Evolutionary conservation across 1,284 basidiomycete genomes (phyloP).

Genomic region (Salmacisia buchloeana): DNA sequence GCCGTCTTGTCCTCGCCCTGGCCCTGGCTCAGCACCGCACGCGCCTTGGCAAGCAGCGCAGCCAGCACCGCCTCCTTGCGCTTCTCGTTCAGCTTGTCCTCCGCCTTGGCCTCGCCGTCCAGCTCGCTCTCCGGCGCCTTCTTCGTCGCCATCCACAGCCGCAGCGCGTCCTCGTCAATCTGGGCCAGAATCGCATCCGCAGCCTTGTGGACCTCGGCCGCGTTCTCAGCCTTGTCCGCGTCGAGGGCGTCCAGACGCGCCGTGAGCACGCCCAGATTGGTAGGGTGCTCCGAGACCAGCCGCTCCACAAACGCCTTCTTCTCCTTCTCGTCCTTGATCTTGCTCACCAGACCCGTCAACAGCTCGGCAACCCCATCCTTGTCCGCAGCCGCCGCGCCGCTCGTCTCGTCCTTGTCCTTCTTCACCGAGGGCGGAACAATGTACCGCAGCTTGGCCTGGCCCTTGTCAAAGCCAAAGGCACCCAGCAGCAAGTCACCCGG

Average conservation of each 20-base stretch:
- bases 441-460: conserved; percentile 37
- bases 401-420: conserved; percentile 25
- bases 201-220: conserved; percentile 22
- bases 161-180: conserved; percentile 41
- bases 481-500: conserved; percentile 48
- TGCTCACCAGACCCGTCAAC: conserved; percentile 43
- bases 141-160: conserved; percentile 40
- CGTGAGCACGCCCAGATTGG: conserved; percentile 39
- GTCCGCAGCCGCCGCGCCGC: conserved; percentile 12
- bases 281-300: conserved; percentile 42
- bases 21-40: conserved; percentile 21
- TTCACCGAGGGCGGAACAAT: conserved; percentile 45
- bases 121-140: conserved; percentile 35
- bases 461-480: conserved; percentile 38
- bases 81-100: conserved; percentile 38
- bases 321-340: conserved; percentile 44
- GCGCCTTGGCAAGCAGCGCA: conserved; percentile 40
- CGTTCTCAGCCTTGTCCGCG: conserved; percentile 19
- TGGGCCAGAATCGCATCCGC: conserved; percentile 33
- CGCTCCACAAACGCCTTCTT: conserved; percentile 40
- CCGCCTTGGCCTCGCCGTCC: conserved; percentile 39
- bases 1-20: conserved; percentile 16
- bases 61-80: conserved; percentile 39
- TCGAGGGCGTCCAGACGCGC: conserved; percentile 40
- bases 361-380: conserved; percentile 9